Percentiles rank a stretch among this genome's conserved stretches.
These are phyloP conservation scores for Eutypella sp. DNA, from an alignment of 2,329 filamentous ascomycete species.

Conservation along the genomic window DNA sequence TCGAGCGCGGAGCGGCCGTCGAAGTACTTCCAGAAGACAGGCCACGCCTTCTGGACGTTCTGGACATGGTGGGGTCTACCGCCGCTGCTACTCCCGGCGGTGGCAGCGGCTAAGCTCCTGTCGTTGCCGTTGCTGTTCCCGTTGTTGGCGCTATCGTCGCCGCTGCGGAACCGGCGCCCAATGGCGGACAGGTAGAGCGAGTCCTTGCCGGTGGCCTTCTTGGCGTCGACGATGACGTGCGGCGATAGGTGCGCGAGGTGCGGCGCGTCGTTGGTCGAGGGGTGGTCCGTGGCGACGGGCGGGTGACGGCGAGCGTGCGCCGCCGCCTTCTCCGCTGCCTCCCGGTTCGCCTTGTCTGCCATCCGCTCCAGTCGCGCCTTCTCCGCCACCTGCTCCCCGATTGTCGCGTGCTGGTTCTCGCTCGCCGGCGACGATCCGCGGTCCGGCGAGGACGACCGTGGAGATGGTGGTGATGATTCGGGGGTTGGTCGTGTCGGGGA, in stretches of 20 bases:
- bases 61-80: constrained; percentile 33
- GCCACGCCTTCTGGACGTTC: constrained; percentile 64
- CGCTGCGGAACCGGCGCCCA: constrained; percentile 39
- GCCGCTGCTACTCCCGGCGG: constrained; percentile 6
- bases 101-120: background rate
- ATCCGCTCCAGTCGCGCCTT: constrained; percentile 57
- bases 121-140: background rate
- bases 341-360: constrained; percentile 48
- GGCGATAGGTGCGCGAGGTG: constrained; percentile 56
- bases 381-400: constrained; percentile 53
- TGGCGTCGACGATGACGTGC: constrained; percentile 71
- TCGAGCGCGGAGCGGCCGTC: constrained; percentile 83
- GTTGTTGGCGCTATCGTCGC: background rate
- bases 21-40: constrained; percentile 75
- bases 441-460: constrained; percentile 14
- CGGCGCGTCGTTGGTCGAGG: constrained; percentile 50
- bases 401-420: constrained; percentile 27
- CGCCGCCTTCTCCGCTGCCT: constrained; percentile 51
- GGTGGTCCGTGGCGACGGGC: constrained; percentile 48
- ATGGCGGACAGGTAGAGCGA: constrained; percentile 66
- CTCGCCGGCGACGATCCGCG: constrained; percentile 16
- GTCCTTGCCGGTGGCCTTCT: constrained; percentile 72
- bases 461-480: constrained; percentile 8
- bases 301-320: constrained; percentile 46
- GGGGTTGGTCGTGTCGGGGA: constrained; percentile 5